phyloP scores from a whole-genome alignment of 257 asterid genomes.

The Nicotiana obtusifolia region DNA sequence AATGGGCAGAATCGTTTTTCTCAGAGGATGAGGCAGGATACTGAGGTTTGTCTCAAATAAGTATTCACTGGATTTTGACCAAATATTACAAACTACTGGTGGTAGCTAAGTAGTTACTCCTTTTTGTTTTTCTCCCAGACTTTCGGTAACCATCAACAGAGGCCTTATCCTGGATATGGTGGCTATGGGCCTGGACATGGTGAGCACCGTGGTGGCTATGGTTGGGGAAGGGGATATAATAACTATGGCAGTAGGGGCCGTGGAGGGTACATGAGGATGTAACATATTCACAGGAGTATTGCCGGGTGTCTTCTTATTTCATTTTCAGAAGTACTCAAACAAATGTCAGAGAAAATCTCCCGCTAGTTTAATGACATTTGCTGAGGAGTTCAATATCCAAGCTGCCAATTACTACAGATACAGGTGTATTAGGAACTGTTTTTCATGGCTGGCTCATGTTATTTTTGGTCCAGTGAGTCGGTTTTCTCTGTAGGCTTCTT shows the following conservation, averaged over 20 bases:
- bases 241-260: slow-evolving; percentile 43
- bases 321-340: slow-evolving; percentile 1
- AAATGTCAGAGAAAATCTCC: not conserved
- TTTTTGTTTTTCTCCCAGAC: slow-evolving; percentile 28
- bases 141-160: slow-evolving; percentile 50
- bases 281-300: not conserved
- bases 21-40: slow-evolving; percentile 41
- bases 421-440: not conserved
- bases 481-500: not conserved
- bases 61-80: not conserved
- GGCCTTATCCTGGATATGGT: slow-evolving; percentile 32
- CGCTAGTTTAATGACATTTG: slow-evolving; percentile 12
- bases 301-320: slow-evolving; percentile 11
- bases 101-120: not conserved
- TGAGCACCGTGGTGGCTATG: slow-evolving; percentile 27
- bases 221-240: slow-evolving; percentile 53
- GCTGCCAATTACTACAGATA: not conserved
- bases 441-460: slow-evolving; percentile 27
- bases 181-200: slow-evolving; percentile 48
- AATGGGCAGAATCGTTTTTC: slow-evolving; percentile 44
- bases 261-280: slow-evolving; percentile 39
- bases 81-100: not conserved
- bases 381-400: not conserved
- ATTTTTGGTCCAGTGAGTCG: slow-evolving; percentile 28
- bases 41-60: slow-evolving; percentile 39